phyloP scores from a whole-genome alignment of 129 eudicot species.

The Centrapalus pauciflorus region DNA sequence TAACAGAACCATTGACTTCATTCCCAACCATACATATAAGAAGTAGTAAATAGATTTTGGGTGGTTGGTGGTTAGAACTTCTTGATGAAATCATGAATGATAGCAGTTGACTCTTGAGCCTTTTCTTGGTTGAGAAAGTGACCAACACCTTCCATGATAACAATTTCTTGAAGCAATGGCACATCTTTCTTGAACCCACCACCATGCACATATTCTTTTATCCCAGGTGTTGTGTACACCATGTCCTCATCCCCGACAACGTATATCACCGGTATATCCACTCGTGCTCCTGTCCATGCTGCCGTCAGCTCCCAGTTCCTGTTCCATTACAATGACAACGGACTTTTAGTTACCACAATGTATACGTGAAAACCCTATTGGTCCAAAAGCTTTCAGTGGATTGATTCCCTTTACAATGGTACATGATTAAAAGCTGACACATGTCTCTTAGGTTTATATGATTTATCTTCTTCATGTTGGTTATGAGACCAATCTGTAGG shows the following conservation, averaged over 20 bases:
- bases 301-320: conserved; percentile 89
- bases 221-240: conserved; percentile 74
- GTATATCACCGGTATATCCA: conserved; percentile 49
- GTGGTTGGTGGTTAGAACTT: conserved; percentile 35
- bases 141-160: conserved; percentile 72
- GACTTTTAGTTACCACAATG: background rate
- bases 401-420: too few relatives aligned
- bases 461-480: too few relatives aligned
- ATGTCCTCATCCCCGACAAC: conserved; percentile 73
- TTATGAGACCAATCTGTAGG: too few relatives aligned
- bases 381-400: background rate
- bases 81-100: conserved; percentile 54
- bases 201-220: conserved; percentile 71
- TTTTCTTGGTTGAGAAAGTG: conserved; percentile 85
- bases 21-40: conserved; percentile 17
- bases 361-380: background rate
- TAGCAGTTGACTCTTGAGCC: conserved; percentile 43
- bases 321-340: background rate
- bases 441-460: too few relatives aligned
- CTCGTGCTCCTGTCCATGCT: conserved; percentile 66
- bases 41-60: background rate
- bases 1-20: conserved; percentile 19
- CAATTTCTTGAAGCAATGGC: conserved; percentile 60
- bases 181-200: conserved; percentile 78
- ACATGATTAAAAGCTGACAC: too few relatives aligned